Percentiles rank a stretch among this genome's conserved stretches.
Evolutionary conservation across 805 yeast species (phyloP).

Genomic region (Cyberlindnera sargentensis): DNA sequence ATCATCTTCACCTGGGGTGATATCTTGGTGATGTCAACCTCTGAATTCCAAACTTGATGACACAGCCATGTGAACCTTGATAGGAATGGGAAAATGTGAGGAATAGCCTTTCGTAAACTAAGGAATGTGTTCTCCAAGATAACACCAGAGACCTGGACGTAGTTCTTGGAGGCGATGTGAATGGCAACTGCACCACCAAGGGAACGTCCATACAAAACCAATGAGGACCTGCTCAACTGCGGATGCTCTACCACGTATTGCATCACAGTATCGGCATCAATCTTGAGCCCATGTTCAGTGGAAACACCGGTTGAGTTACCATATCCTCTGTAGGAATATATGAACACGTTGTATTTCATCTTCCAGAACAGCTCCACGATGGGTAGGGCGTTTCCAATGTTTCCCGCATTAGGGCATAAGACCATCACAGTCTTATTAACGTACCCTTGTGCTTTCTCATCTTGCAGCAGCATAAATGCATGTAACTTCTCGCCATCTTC

Average conservation of each 20-base stretch:
- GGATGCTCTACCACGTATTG: conserved; percentile 47
- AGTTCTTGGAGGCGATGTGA: conserved; percentile 60
- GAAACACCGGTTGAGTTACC: conserved; percentile 59
- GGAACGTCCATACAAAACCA: conserved; percentile 80
- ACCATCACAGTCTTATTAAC: conserved; percentile 65
- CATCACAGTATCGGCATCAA: conserved; percentile 72
- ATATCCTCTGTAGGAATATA: conserved; percentile 88
- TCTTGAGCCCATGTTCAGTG: conserved; percentile 73
- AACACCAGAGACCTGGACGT: conserved; percentile 48
- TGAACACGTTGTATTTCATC: conserved; percentile 69
- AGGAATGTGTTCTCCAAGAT: conserved; percentile 85
- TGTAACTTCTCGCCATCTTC: conserved; percentile 64
- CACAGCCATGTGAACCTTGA: conserved; percentile 51
- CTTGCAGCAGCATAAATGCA: conserved; percentile 53
- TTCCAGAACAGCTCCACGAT: conserved; percentile 63
- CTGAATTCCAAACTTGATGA: conserved; percentile 81
- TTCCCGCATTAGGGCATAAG: conserved; percentile 91
- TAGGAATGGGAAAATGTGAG: conserved; percentile 68
- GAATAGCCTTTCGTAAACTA: conserved; percentile 60
- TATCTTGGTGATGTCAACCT: conserved; percentile 44
- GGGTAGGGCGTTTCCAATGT: conserved; percentile 86
- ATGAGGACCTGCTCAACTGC: conserved; percentile 42
- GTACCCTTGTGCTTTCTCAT: conserved; percentile 30
- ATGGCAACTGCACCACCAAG: conserved; percentile 94
- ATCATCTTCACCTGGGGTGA: conserved; percentile 55